These are phyloP conservation scores for Inga leiocalycina DNA, from an alignment of 306 rosid species.

Conservation along the genomic window DNA sequence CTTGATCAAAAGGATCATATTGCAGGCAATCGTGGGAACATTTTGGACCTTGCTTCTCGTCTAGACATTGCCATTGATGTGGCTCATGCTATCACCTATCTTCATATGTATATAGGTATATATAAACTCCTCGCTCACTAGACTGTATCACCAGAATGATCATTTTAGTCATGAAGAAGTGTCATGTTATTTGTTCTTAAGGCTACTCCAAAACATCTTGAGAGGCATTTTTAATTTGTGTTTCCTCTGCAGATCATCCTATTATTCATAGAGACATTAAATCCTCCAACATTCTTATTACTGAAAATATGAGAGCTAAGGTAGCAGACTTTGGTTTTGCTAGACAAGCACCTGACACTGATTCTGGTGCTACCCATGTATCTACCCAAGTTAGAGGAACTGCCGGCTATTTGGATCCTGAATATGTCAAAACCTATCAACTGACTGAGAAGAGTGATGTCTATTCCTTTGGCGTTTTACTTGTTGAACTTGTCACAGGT, in stretches of 20 bases:
- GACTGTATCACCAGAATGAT: constrained; percentile 4
- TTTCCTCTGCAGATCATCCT: constrained; percentile 73
- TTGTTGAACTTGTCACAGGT: constrained; percentile 90
- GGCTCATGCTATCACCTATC: constrained; percentile 96
- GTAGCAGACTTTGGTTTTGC: constrained; percentile 99
- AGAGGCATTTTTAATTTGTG: not conserved
- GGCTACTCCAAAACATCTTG: constrained; percentile 36
- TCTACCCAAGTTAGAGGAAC: constrained; percentile 98
- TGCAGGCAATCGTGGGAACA: constrained; percentile 69
- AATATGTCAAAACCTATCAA: constrained; percentile 88
- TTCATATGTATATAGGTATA: constrained; percentile 89
- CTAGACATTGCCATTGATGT: constrained; percentile 93
- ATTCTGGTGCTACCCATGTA: constrained; percentile 86
- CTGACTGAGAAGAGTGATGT: constrained; percentile 98
- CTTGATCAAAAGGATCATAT: constrained; percentile 30
- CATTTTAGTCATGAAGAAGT: not conserved
- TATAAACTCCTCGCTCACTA: not conserved
- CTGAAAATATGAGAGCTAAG: constrained; percentile 82
- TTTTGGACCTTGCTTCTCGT: constrained; percentile 76
- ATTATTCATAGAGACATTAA: constrained; percentile 96
- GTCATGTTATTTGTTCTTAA: not conserved
- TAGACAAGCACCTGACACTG: constrained; percentile 84
- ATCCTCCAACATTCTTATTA: constrained; percentile 92
- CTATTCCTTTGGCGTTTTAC: constrained; percentile 88
- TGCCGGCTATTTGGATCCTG: constrained; percentile 99